Evolutionary conservation across 75 land plant genomes (phyloP).

Genomic region (Cunninghamia lanceolata): DNA sequence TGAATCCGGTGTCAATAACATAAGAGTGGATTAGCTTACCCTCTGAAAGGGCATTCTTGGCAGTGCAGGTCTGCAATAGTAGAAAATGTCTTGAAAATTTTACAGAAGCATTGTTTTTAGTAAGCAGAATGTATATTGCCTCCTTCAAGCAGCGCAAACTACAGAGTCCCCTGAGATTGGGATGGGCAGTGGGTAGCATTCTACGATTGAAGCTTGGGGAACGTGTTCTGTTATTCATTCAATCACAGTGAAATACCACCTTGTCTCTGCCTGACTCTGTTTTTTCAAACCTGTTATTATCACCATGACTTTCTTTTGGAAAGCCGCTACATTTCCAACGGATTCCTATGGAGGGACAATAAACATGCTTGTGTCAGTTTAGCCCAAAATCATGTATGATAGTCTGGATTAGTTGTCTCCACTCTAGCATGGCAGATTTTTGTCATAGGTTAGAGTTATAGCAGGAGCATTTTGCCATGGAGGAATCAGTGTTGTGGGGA

Average conservation of each 20-base stretch:
- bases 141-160: neutral
- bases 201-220: neutral
- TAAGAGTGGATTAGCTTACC: conserved; percentile 16
- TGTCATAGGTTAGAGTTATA: too few relatives aligned
- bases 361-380: too few relatives aligned
- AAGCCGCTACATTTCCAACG: neutral
- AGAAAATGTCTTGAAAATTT: neutral
- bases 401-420: too few relatives aligned
- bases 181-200: neutral
- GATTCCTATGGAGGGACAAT: too few relatives aligned
- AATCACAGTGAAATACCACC: too few relatives aligned
- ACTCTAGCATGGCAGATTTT: too few relatives aligned
- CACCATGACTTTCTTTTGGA: neutral
- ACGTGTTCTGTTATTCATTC: neutral
- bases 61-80: neutral
- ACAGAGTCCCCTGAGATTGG: neutral
- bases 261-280: neutral
- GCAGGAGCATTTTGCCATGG: too few relatives aligned
- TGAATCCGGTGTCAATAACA: neutral
- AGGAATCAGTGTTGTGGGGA: too few relatives aligned
- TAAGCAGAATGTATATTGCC: conserved; percentile 3
- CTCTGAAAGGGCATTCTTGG: conserved; percentile 7
- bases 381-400: too few relatives aligned
- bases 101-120: neutral
- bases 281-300: neutral